Conservation (phyloP, 495 filamentous ascomycete species). For the Cercophora sp. region DNA sequence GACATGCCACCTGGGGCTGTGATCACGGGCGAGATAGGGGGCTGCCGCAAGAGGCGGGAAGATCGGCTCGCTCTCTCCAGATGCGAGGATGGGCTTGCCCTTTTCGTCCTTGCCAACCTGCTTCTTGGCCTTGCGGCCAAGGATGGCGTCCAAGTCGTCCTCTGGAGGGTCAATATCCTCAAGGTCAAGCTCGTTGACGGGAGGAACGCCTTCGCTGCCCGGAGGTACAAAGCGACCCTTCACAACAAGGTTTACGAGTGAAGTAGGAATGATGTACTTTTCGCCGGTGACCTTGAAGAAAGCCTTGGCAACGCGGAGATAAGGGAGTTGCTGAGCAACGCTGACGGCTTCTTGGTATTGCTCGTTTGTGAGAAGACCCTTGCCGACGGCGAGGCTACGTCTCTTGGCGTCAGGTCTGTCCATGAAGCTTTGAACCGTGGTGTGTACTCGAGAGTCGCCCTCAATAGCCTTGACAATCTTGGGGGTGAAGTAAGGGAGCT, state of each 20-base stretch:
- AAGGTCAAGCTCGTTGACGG: slow-evolving; percentile 70
- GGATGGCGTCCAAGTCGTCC: slow-evolving; percentile 82
- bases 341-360: slow-evolving; percentile 72
- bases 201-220: slow-evolving; percentile 66
- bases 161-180: slow-evolving; percentile 91
- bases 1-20: slow-evolving; percentile 85
- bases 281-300: slow-evolving; percentile 99
- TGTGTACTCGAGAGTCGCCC: slow-evolving; percentile 68
- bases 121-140: slow-evolving; percentile 69
- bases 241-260: slow-evolving; percentile 86
- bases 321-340: slow-evolving; percentile 77
- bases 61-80: slow-evolving; percentile 54
- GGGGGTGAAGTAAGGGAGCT: slow-evolving; percentile 84
- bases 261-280: slow-evolving; percentile 85
- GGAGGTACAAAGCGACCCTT: slow-evolving; percentile 94
- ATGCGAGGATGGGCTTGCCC: slow-evolving; percentile 45
- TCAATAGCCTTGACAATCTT: slow-evolving; percentile 71
- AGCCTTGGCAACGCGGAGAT: slow-evolving; percentile 80
- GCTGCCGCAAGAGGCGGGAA: slow-evolving; percentile 81
- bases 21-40: slow-evolving; percentile 83
- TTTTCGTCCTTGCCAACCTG: slow-evolving; percentile 53
- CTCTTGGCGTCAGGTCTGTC: slow-evolving; percentile 68
- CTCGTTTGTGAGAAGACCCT: slow-evolving; percentile 65
- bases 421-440: slow-evolving; percentile 86
- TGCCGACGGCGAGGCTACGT: slow-evolving; percentile 61